Evolutionary conservation across 371 early-diverging fungal genomes (phyloP), one percentile per base, ranked within the genome.

Genomic region (Fennellomyces sp.): DNA sequence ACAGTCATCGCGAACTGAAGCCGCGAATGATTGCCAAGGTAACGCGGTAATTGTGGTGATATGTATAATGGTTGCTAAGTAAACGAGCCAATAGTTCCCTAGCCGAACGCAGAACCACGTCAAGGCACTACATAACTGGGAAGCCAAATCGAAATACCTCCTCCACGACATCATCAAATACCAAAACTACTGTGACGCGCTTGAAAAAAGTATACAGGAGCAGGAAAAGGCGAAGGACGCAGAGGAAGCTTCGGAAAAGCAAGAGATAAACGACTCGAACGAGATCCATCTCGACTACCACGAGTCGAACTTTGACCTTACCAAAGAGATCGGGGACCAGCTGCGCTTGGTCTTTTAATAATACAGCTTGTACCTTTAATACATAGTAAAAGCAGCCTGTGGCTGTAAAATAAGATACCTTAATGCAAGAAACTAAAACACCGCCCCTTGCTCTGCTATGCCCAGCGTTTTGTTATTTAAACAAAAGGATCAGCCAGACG

Each of bases 91-190:
- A 23, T 54, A 54, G 79, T 91, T 88, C 62, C 77, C 70, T 38
- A 76, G 78, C 27, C 80, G 80, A 53, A 80, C 87, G n/a, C 78
- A 78, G 54, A 79, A 81, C 23, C 67, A 86, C 60, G 65, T 83
- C 10, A 90, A 85, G 60, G 95, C 89, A 1, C 78, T 91, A 57
- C 61, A 84, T 8, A 96, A 96, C 65, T 96, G 96, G 96, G 91
- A 91, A 66, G 76, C 87, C 39, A 94, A 91, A 69, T 87, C 92
- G 7, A 87, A 90, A 58, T 91, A 92, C 65, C 72, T 96, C 56
- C 74, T 94, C 54, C 86, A 89, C 67, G 95, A 96, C 72, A 87
- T 92, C 62, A 90, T 94, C 65, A 93, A 94, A 63, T 95, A 94
- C 61, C 87, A 91, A 71, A 91, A 91, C 63, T 96, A 96, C 60